Percentiles rank a stretch among this genome's conserved stretches.
Conservation (phyloP, 2,329 filamentous ascomycete genomes). For the Verticillium nonalfalfae region DNA sequence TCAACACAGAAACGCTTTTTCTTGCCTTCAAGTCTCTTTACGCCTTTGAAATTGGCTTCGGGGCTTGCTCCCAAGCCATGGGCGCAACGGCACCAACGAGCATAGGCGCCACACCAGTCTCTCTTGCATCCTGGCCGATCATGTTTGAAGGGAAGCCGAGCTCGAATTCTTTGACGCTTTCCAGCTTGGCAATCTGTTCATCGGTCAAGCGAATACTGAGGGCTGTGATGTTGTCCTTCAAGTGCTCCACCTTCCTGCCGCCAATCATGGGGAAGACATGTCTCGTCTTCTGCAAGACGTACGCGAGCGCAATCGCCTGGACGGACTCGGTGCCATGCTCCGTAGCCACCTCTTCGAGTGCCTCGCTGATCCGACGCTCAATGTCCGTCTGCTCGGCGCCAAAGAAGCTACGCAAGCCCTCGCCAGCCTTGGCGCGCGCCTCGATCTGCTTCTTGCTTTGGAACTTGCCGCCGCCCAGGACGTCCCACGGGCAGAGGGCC, state of each 20-base stretch:
- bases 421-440: conserved; percentile 23
- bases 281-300: conserved; percentile 42
- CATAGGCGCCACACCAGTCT: conserved; percentile 4
- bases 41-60: conserved; percentile 5
- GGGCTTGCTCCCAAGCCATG: conserved; percentile 5
- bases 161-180: conserved; percentile 45
- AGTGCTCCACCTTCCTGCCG: conserved; percentile 43
- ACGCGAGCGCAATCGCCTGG: conserved; percentile 51
- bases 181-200: conserved; percentile 48
- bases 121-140: conserved; percentile 21
- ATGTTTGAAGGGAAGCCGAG: conserved; percentile 46
- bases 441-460: conserved; percentile 30
- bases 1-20: too few relatives aligned
- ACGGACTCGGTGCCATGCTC: conserved; percentile 48
- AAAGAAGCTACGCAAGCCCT: conserved; percentile 27
- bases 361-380: conserved; percentile 44
- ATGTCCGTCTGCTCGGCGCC: conserved; percentile 33
- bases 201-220: conserved; percentile 40
- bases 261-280: conserved; percentile 50
- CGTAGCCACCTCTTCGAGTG: conserved; percentile 53
- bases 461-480: conserved; percentile 46
- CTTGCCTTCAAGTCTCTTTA: neutral
- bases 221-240: conserved; percentile 49
- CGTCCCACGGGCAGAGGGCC: conserved; percentile 56
- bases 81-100: conserved; percentile 4